Percentiles rank a stretch among this genome's conserved stretches.
Evolutionary conservation across 345 rosid genomes (phyloP).

Genomic region (Lepidium africanum): DNA sequence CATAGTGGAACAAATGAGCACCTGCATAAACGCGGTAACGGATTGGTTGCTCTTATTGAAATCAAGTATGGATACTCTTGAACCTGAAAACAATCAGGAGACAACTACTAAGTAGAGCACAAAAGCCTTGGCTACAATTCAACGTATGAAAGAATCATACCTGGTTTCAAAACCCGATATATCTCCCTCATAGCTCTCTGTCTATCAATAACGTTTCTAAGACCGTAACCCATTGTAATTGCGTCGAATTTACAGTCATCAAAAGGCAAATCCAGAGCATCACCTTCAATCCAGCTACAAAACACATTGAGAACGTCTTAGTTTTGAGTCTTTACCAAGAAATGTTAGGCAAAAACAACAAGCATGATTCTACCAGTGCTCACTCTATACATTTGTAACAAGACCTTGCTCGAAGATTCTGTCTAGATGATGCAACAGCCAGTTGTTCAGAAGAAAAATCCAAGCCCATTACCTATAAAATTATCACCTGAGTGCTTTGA

Average conservation of each 20-base stretch:
- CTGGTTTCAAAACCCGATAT: constrained; percentile 70
- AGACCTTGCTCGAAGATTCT: constrained; percentile 35
- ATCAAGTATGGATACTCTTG: constrained; percentile 68
- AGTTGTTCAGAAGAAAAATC: constrained; percentile 80
- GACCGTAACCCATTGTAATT: constrained; percentile 83
- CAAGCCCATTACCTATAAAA: constrained; percentile 56
- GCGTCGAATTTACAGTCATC: constrained; percentile 64
- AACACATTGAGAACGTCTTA: neutral
- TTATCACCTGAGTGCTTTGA: neutral
- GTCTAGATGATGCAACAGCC: constrained; percentile 58
- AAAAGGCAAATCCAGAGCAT: constrained; percentile 71
- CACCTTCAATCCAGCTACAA: constrained; percentile 72
- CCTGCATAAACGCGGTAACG: constrained; percentile 57
- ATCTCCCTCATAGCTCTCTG: constrained; percentile 55
- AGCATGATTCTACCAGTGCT: constrained; percentile 50
- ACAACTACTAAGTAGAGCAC: neutral
- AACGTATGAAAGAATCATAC: constrained; percentile 14
- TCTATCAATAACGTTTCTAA: constrained; percentile 66
- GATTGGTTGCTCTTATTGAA: constrained; percentile 60
- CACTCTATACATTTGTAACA: constrained; percentile 83
- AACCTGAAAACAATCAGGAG: constrained; percentile 37
- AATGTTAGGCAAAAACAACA: constrained; percentile 8
- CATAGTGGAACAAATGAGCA: constrained; percentile 6
- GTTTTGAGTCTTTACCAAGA: neutral
- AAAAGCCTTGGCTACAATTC: neutral